phyloP scores from a whole-genome alignment of 345 rosid genomes.

The Sonneratia caseolaris region DNA sequence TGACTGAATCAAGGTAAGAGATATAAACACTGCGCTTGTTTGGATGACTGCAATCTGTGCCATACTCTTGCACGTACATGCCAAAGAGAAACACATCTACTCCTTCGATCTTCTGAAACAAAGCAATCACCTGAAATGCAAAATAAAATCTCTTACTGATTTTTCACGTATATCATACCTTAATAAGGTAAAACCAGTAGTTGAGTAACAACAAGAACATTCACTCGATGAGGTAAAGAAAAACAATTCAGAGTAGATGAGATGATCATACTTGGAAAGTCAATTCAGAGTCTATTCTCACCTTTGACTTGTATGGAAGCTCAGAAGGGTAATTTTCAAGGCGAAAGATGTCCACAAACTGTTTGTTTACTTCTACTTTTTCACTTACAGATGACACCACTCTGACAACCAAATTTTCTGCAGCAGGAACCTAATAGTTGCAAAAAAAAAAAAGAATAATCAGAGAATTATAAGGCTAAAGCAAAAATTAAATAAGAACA shows the following conservation, averaged over 20 bases:
- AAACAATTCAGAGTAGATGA: neutral
- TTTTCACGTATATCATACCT: neutral
- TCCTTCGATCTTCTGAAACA: constrained; percentile 96
- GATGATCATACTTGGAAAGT: neutral
- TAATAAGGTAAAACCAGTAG: neutral
- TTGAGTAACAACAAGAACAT: no score
- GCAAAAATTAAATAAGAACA: neutral
- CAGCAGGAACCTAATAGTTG: constrained; percentile 60
- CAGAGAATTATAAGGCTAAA: neutral
- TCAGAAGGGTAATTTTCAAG: constrained; percentile 71
- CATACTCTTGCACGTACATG: constrained; percentile 93
- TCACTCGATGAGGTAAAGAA: no score
- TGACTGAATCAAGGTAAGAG: constrained; percentile 90
- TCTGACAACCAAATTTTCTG: constrained; percentile 78
- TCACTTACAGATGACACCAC: constrained; percentile 87
- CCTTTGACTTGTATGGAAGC: constrained; percentile 89
- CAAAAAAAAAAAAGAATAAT: neutral
- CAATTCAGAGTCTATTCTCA: constrained; percentile 13
- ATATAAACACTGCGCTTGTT: constrained; percentile 91
- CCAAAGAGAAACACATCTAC: constrained; percentile 92
- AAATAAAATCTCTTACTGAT: neutral
- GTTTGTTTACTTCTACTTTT: constrained; percentile 80
- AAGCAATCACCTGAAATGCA: constrained; percentile 57
- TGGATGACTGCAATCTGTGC: constrained; percentile 69
- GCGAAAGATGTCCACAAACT: constrained; percentile 71